Base-by-base conservation (phyloP, 176 grass and related monocot species). In the Oropetium thomaeum region DNA sequence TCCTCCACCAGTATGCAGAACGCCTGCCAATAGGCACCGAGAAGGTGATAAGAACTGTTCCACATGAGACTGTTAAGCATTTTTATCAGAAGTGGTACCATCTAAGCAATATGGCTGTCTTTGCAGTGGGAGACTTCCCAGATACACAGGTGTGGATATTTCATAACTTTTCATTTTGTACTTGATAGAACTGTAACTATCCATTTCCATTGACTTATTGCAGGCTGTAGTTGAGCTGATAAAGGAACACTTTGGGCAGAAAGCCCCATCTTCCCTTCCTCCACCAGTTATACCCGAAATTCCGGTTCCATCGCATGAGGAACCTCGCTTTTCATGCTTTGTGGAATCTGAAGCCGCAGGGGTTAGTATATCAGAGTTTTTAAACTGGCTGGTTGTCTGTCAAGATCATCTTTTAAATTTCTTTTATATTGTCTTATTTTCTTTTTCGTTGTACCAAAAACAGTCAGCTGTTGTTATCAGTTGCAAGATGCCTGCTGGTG, bases 261-360 rank as follows among this genome's bases (percentile, higher is more conserved):
- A 99, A 86, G 63, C 51, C 48, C 71, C 91, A 67, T 33, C 58
- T 55, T 67, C 69, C 52, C 28, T 59, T 42, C 86, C 89, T 82
- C 85, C 89, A 32, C 89, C 79, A n/a, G 34, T 54, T 71, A 90
- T 92, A 79, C 91, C 84, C 39, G 86, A 99, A 67, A 95, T 99
- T 73, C 69, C 73, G 60, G 87, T 99, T 82, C 96, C 91, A 58
- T 92, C 91, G 0, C 96, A 99, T 74, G 69, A 80, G 85, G 89
- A 99, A 84, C 91, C 91, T 90, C 96, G 96, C 10, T 89, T 92
- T 86, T 99, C 96, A 62, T 99, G 96, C 73, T 95, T 99, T 88
- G 84, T 99, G 33, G 96, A 99, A 92, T 99, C 91, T 42, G 96
- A 99, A 90, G 96, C 96, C 65, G 91, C 96, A 82, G 91, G 96